Percentiles rank a stretch among this genome's conserved stretches.
These are phyloP conservation scores for Peronospora tabacina DNA, from an alignment of 352 stramenopile species.

Conservation along the genomic window DNA sequence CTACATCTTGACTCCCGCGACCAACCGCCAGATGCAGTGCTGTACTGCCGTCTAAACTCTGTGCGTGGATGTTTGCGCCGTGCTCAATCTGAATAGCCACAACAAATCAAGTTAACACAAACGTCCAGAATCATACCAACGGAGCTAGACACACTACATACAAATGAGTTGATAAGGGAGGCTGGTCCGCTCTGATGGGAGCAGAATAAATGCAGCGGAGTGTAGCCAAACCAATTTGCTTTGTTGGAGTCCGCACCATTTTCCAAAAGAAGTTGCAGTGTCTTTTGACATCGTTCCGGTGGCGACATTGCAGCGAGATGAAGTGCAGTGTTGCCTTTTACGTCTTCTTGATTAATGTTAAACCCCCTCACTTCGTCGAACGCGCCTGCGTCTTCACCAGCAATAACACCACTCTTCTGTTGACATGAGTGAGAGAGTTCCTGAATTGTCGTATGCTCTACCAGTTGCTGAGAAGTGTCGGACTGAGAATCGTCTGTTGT, in stretches of 20 bases:
- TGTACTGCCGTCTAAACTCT: constrained; percentile 82
- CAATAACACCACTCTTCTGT: no score
- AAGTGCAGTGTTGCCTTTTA: constrained; percentile 79
- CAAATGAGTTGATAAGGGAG: constrained; percentile 71
- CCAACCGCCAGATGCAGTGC: constrained; percentile 73
- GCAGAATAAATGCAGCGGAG: constrained; percentile 77
- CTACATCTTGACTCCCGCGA: constrained; percentile 59
- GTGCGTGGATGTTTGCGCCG: constrained; percentile 61
- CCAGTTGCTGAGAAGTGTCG: constrained; percentile 10
- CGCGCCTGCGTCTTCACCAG: constrained; percentile 1
- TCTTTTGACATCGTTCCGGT: constrained; percentile 70
- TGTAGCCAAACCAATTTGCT: constrained; percentile 85
- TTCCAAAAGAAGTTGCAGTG: constrained; percentile 72
- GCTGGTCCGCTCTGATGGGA: constrained; percentile 64
- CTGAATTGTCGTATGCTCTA: constrained; percentile 9
- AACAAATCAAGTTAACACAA: constrained; percentile 5
- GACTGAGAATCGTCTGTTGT: constrained; percentile 1
- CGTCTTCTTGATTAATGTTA: constrained; percentile 73
- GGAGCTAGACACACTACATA: constrained; percentile 33
- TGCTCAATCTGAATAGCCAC: constrained; percentile 55
- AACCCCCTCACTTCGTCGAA: constrained; percentile 30
- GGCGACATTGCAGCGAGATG: constrained; percentile 81
- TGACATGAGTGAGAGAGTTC: no score
- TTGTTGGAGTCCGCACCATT: constrained; percentile 71
- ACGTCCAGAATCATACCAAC: not conserved